Evolutionary conservation across 345 rosid species (phyloP), one percentile per base, ranked within the genome.

Genomic region (Eucalyptus polybractea): DNA sequence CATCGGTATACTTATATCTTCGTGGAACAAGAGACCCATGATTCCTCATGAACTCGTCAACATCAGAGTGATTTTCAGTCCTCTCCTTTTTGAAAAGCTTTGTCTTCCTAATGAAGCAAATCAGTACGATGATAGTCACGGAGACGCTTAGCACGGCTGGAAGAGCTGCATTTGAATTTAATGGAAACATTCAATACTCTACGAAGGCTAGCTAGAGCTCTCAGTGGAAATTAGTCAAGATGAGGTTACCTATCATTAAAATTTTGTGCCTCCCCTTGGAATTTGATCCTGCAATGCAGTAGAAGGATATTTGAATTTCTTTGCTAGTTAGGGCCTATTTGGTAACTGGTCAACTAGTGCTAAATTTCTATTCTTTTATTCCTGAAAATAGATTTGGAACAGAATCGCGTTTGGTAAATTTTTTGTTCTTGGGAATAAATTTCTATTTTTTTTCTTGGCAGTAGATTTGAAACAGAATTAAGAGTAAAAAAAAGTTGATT

Each of bases 331-430:
- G 51, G 51, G 6, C 51, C 3, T 50, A 50, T 50, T 50, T 50
- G 16, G 6, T 50, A 50, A 50, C 0, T 5, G 16, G 51, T 6
- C 6, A 50, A 50, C 13, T 50, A 50, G 3, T 50, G 51, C 6
- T 50, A 50, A 50, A 13, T 50, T 13, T 50, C 6, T 50, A 50
- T 50, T 50, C 0, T 13, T 50, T 50, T 50, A 50, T 50, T 50
- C 0, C 6, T 0, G 0, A 49, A 50, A 50, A 5, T 50, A 50
- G 0, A 50, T 13, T 50, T 50, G 6, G 51, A 50, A 50, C 6
- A 50, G 0, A 50, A 50, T 50, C 6, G 51, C 16, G 1, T 50
- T 50, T 50, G 16, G 3, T 50, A 50, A 50, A 13, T 2, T 13
- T 47, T 47, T 47, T 47, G 1, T 47, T 47, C 1, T 1, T 1